Conservation (phyloP, 306 rosid species). For the Leucaena leucocephala region DNA sequence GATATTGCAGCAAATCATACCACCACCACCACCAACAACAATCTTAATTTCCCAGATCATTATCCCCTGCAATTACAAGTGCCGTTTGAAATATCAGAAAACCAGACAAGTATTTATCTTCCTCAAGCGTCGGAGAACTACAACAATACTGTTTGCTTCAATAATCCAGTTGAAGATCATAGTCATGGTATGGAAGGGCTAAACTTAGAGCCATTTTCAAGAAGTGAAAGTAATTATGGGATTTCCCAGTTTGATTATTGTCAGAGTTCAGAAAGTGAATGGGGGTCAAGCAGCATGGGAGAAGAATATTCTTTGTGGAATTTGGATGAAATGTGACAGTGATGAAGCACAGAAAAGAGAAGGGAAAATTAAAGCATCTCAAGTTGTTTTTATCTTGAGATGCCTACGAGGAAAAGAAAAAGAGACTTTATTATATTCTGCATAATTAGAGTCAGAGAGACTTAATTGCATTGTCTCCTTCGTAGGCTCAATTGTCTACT, state of each 20-base stretch:
- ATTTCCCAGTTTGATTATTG: slow-evolving; percentile 56
- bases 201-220: slow-evolving; percentile 44
- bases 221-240: slow-evolving; percentile 39
- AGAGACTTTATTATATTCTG: background rate
- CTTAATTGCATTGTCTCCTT: background rate
- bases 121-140: slow-evolving; percentile 39
- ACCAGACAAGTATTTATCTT: slow-evolving; percentile 24
- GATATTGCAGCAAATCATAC: slow-evolving; percentile 35
- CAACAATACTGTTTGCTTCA: slow-evolving; percentile 23
- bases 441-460: background rate
- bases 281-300: slow-evolving; percentile 54
- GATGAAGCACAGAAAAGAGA: background rate
- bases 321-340: slow-evolving; percentile 55
- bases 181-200: slow-evolving; percentile 55
- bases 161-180: slow-evolving; percentile 34
- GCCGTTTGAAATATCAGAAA: slow-evolving; percentile 40
- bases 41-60: slow-evolving; percentile 34
- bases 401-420: background rate
- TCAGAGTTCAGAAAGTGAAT: slow-evolving; percentile 61
- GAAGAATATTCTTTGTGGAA: slow-evolving; percentile 66
- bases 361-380: background rate
- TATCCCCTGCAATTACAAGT: slow-evolving; percentile 46
- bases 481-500: background rate
- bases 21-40: background rate
- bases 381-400: slow-evolving; percentile 10